These are phyloP conservation scores for Candida sakaeoensis DNA, from an alignment of 805 yeast species.

Conservation along the genomic window DNA sequence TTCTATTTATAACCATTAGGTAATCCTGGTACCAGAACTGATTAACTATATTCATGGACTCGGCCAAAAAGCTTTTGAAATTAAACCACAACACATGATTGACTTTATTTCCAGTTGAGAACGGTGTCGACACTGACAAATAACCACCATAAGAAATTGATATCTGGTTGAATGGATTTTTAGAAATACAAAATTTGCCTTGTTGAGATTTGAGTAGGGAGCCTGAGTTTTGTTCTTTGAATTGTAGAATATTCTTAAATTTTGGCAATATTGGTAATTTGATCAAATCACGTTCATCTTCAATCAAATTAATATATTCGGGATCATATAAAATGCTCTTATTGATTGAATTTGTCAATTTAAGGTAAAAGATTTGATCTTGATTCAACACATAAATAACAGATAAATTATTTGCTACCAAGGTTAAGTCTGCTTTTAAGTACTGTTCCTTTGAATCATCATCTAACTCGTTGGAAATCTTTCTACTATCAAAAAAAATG, in stretches of 20 bases:
- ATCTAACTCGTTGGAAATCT: conserved; percentile 20
- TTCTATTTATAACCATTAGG: conserved; percentile 31
- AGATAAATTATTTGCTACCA: conserved; percentile 25
- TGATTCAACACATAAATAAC: conserved; percentile 14
- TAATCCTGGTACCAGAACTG: conserved; percentile 36
- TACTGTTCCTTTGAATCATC: conserved; percentile 13
- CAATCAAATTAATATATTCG: conserved; percentile 24
- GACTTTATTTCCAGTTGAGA: conserved; percentile 15
- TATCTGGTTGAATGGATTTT: conserved; percentile 23
- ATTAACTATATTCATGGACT: conserved; percentile 28
- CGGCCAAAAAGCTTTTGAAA: conserved; percentile 30
- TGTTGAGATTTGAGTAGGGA: conserved; percentile 13
- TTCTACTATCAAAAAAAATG: conserved; percentile 23
- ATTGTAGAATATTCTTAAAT: conserved; percentile 24
- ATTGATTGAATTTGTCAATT: conserved; percentile 15
- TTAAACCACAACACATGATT: conserved; percentile 40
- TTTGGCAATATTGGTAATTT: conserved; percentile 30
- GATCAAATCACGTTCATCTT: conserved; percentile 15
- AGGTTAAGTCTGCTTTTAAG: conserved; percentile 21
- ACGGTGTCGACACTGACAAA: conserved; percentile 29
- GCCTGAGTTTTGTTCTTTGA: conserved; percentile 21
- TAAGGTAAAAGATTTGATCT: conserved; percentile 19
- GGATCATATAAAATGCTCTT: conserved; percentile 19
- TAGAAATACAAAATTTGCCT: conserved; percentile 21
- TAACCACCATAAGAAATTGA: conserved; percentile 26